Conservation (phyloP, 2,329 filamentous ascomycete genomes). For the Anisogramma anomala region DNA sequence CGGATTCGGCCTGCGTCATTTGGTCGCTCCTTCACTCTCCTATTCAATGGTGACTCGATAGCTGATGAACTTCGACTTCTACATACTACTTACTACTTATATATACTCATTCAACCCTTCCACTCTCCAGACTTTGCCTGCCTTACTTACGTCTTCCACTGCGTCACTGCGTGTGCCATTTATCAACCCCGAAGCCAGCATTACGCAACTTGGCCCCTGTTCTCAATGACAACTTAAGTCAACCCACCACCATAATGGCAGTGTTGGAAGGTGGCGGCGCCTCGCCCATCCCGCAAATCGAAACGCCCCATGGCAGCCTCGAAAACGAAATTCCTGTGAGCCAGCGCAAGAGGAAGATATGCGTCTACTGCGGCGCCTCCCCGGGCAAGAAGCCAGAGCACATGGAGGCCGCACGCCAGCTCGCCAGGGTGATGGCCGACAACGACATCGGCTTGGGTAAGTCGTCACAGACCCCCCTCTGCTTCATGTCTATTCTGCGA, state of each 20-base stretch:
- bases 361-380: conserved; percentile 87
- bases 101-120: too few relatives aligned
- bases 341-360: conserved; percentile 53
- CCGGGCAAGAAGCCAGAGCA: conserved; percentile 62
- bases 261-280: conserved; percentile 31
- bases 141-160: too few relatives aligned
- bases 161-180: too few relatives aligned
- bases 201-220: too few relatives aligned
- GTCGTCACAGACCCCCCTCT: conserved; percentile 16
- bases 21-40: neutral
- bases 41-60: neutral
- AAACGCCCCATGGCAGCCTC: conserved; percentile 19
- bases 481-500: neutral
- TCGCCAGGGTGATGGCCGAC: conserved; percentile 62
- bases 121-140: neutral
- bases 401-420: conserved; percentile 62
- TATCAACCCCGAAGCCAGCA: too few relatives aligned
- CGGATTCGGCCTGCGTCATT: conserved; percentile 6
- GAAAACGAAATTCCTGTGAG: conserved; percentile 20
- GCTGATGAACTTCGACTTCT: neutral
- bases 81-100: neutral
- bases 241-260: too few relatives aligned
- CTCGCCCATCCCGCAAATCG: conserved; percentile 24
- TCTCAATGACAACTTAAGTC: neutral
- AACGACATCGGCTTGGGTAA: conserved; percentile 65